Evolutionary conservation across 768 basidiomycete genomes (phyloP).

Genomic region (Lentinus tigrinus): DNA sequence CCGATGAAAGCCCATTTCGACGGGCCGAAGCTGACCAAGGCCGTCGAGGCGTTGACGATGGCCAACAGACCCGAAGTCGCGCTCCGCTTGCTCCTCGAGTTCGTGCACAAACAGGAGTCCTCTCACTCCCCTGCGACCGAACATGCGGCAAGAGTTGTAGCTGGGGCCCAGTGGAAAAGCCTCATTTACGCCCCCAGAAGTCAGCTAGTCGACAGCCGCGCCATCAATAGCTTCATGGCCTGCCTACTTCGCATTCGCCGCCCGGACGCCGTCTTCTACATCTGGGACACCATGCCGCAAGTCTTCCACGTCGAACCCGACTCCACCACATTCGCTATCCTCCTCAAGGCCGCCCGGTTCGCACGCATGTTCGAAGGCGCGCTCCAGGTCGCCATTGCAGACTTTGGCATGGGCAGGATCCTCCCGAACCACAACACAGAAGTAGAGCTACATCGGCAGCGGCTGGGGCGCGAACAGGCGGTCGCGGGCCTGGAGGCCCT

Average conservation of each 20-base stretch:
- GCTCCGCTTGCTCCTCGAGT: constrained; percentile 47
- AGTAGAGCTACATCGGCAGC: constrained; percentile 6
- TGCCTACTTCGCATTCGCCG: constrained; percentile 50
- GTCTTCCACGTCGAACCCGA: constrained; percentile 62
- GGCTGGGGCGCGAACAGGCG: constrained; percentile 26
- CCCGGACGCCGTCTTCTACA: constrained; percentile 59
- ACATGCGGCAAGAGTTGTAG: background rate
- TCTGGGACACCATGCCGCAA: constrained; percentile 66
- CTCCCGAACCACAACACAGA: constrained; percentile 27
- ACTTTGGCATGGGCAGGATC: constrained; percentile 39
- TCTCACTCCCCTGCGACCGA: background rate
- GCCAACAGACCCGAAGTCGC: constrained; percentile 45
- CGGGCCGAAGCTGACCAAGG: constrained; percentile 45
- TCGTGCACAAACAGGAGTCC: constrained; percentile 14
- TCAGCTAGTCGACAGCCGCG: constrained; percentile 32
- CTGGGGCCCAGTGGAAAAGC: background rate
- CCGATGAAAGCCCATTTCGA: constrained; percentile 37
- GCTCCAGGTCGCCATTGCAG: constrained; percentile 48
- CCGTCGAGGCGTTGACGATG: constrained; percentile 48
- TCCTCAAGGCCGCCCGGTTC: constrained; percentile 60
- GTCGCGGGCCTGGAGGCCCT: constrained; percentile 28
- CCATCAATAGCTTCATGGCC: constrained; percentile 40
- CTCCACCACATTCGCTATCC: constrained; percentile 50
- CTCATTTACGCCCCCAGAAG: constrained; percentile 7
- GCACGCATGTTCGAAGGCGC: constrained; percentile 52